Percentiles rank a stretch among this genome's conserved stretches.
Evolutionary conservation across 2,329 filamentous ascomycete genomes (phyloP).

Genomic region (Aspergillus eucalypticola): DNA sequence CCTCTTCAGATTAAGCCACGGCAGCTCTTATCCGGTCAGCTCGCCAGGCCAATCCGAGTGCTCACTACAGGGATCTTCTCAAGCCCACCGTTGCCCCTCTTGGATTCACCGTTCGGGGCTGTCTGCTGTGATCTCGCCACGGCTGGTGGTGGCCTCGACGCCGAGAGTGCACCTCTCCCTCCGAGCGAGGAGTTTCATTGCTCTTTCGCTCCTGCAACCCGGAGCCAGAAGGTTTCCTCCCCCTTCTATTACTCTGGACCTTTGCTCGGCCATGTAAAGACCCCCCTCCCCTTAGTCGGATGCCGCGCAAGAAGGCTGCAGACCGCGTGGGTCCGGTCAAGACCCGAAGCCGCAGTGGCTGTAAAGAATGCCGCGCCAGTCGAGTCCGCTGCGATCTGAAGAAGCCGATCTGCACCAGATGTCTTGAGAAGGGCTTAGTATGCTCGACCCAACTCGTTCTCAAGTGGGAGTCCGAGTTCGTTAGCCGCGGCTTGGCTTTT

Average conservation of each 20-base stretch:
- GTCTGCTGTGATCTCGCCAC: background rate
- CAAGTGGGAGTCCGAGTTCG: conserved; percentile 45
- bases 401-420: conserved; percentile 41
- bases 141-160: background rate
- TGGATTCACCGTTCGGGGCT: background rate
- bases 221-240: background rate
- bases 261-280: conserved; percentile 29
- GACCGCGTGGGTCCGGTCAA: conserved; percentile 39
- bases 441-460: conserved; percentile 41
- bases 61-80: background rate
- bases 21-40: background rate
- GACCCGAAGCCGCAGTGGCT: conserved; percentile 44
- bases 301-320: conserved; percentile 41
- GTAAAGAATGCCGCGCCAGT: conserved; percentile 43
- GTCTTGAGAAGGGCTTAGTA: conserved; percentile 35
- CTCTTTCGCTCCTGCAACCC: background rate
- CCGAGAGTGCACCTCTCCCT: background rate
- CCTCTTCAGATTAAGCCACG: background rate
- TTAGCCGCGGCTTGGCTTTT: conserved; percentile 44
- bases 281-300: conserved; percentile 19
- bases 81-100: background rate
- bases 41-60: background rate
- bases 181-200: background rate
- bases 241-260: background rate
- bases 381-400: conserved; percentile 45